Conservation (phyloP, 2,329 filamentous ascomycete genomes). For the Botrytis squamosa region DNA sequence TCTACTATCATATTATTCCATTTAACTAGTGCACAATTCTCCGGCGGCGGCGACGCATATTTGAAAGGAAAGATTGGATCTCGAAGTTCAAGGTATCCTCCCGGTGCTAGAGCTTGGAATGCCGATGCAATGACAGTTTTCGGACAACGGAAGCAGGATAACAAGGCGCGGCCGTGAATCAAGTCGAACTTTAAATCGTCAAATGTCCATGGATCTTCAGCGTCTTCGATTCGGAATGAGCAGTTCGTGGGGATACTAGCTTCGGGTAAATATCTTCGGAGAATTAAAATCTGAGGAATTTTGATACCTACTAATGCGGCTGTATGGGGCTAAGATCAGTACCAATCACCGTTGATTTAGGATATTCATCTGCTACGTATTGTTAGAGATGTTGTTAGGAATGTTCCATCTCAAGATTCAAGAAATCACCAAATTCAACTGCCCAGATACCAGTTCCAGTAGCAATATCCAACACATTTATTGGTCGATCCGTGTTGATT, state of each 20-base stretch:
- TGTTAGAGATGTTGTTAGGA: not conserved
- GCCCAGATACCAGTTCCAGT: conserved; percentile 20
- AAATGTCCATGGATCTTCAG: conserved; percentile 37
- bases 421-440: conserved; percentile 26
- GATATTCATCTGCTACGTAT: conserved; percentile 35
- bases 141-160: conserved; percentile 14
- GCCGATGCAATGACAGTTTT: conserved; percentile 7
- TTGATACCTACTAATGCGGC: conserved; percentile 27
- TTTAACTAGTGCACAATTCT: not conserved
- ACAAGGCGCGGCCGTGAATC: conserved; percentile 3
- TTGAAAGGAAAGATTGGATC: conserved; percentile 17
- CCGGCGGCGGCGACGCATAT: conserved; percentile 1
- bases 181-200: conserved; percentile 18
- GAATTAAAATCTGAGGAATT: not conserved
- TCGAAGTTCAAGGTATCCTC: conserved; percentile 18
- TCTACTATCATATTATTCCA: conserved; percentile 21
- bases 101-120: conserved; percentile 8
- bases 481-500: not conserved
- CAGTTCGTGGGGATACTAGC: conserved; percentile 32
- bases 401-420: conserved; percentile 19
- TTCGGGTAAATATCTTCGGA: not conserved
- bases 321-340: conserved; percentile 35
- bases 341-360: conserved; percentile 29
- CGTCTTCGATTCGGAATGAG: conserved; percentile 39
- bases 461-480: conserved; percentile 17